Conservation (phyloP, 345 rosid species). For the Bruguiera sexangula region DNA sequence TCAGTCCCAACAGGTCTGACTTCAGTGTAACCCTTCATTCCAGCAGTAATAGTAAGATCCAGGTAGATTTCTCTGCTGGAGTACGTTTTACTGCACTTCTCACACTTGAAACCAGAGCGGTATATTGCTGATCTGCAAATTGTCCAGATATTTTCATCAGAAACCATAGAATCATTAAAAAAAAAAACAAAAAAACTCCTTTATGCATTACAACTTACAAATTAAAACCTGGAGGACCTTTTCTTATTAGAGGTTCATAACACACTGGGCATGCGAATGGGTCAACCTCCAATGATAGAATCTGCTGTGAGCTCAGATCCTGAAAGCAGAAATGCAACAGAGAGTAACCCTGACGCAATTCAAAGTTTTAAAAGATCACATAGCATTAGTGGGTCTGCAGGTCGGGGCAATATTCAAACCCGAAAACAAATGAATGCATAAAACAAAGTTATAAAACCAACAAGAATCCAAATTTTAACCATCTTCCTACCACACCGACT, state of each 20-base stretch:
- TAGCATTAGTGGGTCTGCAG: too few species aligned
- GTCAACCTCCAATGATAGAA: slow-evolving; percentile 40
- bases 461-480: too few species aligned
- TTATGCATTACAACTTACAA: slow-evolving; percentile 48
- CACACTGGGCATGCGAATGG: slow-evolving; percentile 83
- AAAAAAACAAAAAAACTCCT: background rate
- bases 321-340: slow-evolving; percentile 18
- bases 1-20: slow-evolving; percentile 68
- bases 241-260: slow-evolving; percentile 75
- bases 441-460: too few species aligned
- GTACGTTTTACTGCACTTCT: slow-evolving; percentile 68
- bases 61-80: slow-evolving; percentile 78
- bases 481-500: too few species aligned
- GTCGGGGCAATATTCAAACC: too few species aligned
- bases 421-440: too few species aligned
- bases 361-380: too few species aligned
- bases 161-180: background rate
- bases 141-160: slow-evolving; percentile 1
- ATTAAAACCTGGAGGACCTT: slow-evolving; percentile 89
- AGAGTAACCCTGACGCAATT: too few species aligned
- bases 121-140: slow-evolving; percentile 71
- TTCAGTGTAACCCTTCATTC: slow-evolving; percentile 60
- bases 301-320: slow-evolving; percentile 36
- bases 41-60: slow-evolving; percentile 79
- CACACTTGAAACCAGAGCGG: slow-evolving; percentile 87